Evolutionary conservation across 148 eudicot genomes (phyloP).

Genomic region (Beta vulgaris): DNA sequence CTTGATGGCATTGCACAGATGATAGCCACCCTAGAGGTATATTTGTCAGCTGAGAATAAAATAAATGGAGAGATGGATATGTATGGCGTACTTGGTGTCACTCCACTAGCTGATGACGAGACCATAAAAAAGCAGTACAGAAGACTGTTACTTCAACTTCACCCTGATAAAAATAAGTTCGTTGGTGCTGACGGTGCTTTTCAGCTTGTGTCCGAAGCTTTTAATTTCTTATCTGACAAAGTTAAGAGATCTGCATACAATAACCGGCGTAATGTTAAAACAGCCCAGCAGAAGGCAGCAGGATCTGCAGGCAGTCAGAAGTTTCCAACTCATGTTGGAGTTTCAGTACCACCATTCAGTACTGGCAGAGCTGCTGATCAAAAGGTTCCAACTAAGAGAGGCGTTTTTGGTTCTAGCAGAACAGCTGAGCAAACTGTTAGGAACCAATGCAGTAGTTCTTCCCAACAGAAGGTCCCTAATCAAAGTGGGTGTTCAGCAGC

Average conservation of each 20-base stretch:
- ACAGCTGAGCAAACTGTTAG: background rate
- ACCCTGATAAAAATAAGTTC: slow-evolving; percentile 83
- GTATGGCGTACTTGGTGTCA: slow-evolving; percentile 72
- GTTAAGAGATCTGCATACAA: slow-evolving; percentile 61
- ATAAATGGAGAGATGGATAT: slow-evolving; percentile 49
- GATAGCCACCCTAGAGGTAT: slow-evolving; percentile 34
- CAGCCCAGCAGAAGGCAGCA: slow-evolving; percentile 31
- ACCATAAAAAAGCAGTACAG: slow-evolving; percentile 55
- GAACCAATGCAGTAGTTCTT: slow-evolving; percentile 28
- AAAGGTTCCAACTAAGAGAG: slow-evolving; percentile 37
- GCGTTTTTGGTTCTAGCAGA: slow-evolving; percentile 29
- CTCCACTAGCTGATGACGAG: slow-evolving; percentile 60
- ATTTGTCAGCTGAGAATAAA: slow-evolving; percentile 27
- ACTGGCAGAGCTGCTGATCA: slow-evolving; percentile 22
- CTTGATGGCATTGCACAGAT: slow-evolving; percentile 43
- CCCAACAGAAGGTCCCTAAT: slow-evolving; percentile 45
- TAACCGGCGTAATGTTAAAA: slow-evolving; percentile 45
- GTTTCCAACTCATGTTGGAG: slow-evolving; percentile 15
- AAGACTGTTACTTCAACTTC: slow-evolving; percentile 62
- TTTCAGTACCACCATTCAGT: slow-evolving; percentile 12
- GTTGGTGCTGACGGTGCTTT: slow-evolving; percentile 84
- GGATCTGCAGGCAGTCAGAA: slow-evolving; percentile 12
- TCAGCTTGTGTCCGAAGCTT: slow-evolving; percentile 67
- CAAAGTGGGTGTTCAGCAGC: slow-evolving; percentile 36
- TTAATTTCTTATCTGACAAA: slow-evolving; percentile 66